Evolutionary conservation across 2,329 filamentous ascomycete genomes (phyloP).

Genomic region (Polychaeton citri): DNA sequence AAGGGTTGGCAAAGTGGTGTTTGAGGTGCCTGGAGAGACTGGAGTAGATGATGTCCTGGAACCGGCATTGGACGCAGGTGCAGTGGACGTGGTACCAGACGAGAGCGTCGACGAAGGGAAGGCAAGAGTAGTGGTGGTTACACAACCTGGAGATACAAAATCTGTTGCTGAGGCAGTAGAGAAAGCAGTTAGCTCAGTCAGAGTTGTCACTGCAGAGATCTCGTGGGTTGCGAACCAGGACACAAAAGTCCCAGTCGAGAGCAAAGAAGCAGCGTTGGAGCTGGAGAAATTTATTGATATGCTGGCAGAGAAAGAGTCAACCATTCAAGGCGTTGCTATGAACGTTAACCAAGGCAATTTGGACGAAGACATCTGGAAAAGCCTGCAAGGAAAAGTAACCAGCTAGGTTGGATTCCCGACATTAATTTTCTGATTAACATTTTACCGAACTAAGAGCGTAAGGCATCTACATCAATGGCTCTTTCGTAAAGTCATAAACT

Average conservation of each 20-base stretch:
- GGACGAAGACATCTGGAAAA: neutral
- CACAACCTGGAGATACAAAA: constrained; percentile 51
- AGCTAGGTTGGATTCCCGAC: too few species aligned
- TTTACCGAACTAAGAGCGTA: too few species aligned
- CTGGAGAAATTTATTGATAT: constrained; percentile 48
- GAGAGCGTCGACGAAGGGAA: constrained; percentile 54
- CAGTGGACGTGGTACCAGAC: constrained; percentile 57
- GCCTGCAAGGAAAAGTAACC: neutral
- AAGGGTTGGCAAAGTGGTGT: constrained; percentile 60
- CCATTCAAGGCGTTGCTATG: constrained; percentile 66
- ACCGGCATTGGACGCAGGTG: constrained; percentile 71
- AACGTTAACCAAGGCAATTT: constrained; percentile 40
- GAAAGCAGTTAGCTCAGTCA: constrained; percentile 44
- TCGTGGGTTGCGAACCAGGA: constrained; percentile 77
- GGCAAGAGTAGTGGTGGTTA: constrained; percentile 59
- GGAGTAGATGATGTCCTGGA: constrained; percentile 63
- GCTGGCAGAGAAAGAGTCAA: constrained; percentile 50
- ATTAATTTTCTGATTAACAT: too few species aligned
- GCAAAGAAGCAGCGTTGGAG: constrained; percentile 39
- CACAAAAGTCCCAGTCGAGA: constrained; percentile 52
- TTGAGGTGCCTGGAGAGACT: constrained; percentile 43
- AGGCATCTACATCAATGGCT: too few species aligned
- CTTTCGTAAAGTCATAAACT: too few species aligned
- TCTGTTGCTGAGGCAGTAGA: constrained; percentile 52
- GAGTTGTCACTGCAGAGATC: constrained; percentile 64